Base-by-base conservation (phyloP, 352 stramenopile genomes). In the Phytophthora uliginosa region DNA sequence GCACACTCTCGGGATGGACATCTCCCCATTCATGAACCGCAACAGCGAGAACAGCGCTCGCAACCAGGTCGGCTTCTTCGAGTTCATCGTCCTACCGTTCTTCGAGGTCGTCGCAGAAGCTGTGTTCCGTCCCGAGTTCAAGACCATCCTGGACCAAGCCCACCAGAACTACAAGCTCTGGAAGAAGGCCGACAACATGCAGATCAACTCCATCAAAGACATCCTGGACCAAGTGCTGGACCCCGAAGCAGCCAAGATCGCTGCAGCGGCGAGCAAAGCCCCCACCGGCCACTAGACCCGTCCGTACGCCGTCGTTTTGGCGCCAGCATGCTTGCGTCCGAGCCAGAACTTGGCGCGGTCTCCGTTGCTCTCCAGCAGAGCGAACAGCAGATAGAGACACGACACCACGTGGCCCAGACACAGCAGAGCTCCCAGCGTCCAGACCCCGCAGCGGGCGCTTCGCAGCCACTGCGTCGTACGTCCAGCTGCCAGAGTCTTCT, bases 21-120 rank as follows among this genome's bases (percentile, higher is more conserved):
- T 98, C 36, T 98, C 85, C 53, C 95, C 95, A 4, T 97, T 98
- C 63, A 98, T 97, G 90, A 96, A 98, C 81, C 86, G 93, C 62
- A 88, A 96, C 28, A 87, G 81, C 45, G 88, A 96, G 67, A 97
- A 97, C 73, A 94, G 84, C 42, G 86, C 86, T 12, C 92, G 92
- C 69, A 93, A 95, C 71, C 86, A 95, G 74, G 84, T 95, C 22
- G 88, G 88, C 0, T 95, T 95, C 71, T 95, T 95, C 59, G 88
- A 95, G 72, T 95, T 95, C 71, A 95, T 95, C 74, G 84, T 95
- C 31, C 62, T 95, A 48, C 88, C 88, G 15, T 94, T 93, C 72
- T 94, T 93, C 40, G 86, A 95, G 57, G 84, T 91, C 54, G 84
- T 95, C 7, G 86, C 85, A 9, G 86, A 94, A 62, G 86, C 90